Conservation (phyloP, 768 basidiomycete genomes). For the Suillus plorans region DNA sequence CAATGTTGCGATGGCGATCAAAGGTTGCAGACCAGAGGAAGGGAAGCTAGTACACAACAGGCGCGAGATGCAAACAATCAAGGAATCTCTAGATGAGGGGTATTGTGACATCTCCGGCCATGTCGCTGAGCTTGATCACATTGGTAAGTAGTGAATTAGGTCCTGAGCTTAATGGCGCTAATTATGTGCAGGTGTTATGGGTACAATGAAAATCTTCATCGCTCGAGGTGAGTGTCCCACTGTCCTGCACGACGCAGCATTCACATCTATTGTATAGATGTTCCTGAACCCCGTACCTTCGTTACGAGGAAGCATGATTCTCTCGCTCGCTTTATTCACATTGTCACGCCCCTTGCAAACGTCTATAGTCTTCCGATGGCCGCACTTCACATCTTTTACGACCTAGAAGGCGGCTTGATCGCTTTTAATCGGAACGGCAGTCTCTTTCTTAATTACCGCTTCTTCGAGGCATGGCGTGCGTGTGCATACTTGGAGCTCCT, state of each 20-base stretch:
- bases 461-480: slow-evolving; percentile 86
- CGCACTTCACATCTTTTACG: slow-evolving; percentile 86
- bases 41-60: slow-evolving; percentile 60
- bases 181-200: slow-evolving; percentile 52
- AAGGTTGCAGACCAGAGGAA: slow-evolving; percentile 70
- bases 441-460: slow-evolving; percentile 86
- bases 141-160: slow-evolving; percentile 45
- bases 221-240: slow-evolving; percentile 49
- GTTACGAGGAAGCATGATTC: slow-evolving; percentile 53
- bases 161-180: slow-evolving; percentile 2
- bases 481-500: slow-evolving; percentile 13
- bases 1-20: slow-evolving; percentile 72
- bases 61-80: slow-evolving; percentile 68
- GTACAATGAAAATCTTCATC: slow-evolving; percentile 58
- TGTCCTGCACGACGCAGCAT: slow-evolving; percentile 6
- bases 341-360: slow-evolving; percentile 62
- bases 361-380: slow-evolving; percentile 74
- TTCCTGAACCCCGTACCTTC: slow-evolving; percentile 49
- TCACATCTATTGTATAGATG: slow-evolving; percentile 43
- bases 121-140: slow-evolving; percentile 54
- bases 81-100: slow-evolving; percentile 74
- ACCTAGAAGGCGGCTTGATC: slow-evolving; percentile 75
- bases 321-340: slow-evolving; percentile 69
- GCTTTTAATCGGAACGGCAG: slow-evolving; percentile 92
- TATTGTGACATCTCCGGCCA: slow-evolving; percentile 80